Percentiles rank a stretch among this genome's conserved stretches.
Conservation (phyloP, 75 land plant genomes). For the Cupressus sempervirens region DNA sequence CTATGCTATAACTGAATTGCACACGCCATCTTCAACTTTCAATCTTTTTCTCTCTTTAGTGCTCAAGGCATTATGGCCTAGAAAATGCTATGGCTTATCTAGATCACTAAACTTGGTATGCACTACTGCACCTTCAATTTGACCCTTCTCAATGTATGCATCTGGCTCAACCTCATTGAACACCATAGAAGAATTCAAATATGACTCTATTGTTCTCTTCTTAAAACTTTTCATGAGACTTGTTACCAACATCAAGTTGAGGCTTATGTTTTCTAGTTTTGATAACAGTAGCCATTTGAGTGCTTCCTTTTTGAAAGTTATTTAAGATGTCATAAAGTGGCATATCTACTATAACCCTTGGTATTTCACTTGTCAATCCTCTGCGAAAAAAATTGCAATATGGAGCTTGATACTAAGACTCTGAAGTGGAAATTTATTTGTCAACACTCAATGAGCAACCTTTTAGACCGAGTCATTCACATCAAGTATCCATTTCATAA, state of each 20-base stretch:
- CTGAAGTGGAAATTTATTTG: too few relatives aligned
- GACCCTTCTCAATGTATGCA: constrained; percentile 40
- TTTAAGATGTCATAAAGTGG: constrained; percentile 95
- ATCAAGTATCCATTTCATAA: too few relatives aligned
- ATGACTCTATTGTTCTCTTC: constrained; percentile 12
- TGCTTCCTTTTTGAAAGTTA: constrained; percentile 97
- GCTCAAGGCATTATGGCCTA: constrained; percentile 14
- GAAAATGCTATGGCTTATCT: constrained; percentile 5
- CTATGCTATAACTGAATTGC: not conserved
- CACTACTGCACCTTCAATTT: constrained; percentile 6
- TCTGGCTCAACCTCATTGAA: constrained; percentile 18
- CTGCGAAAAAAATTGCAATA: too few relatives aligned
- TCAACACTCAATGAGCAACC: too few relatives aligned
- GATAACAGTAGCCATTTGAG: constrained; percentile 98
- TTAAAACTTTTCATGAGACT: constrained; percentile 19
- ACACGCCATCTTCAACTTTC: not conserved
- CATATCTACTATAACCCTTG: constrained; percentile 95
- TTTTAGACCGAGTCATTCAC: too few relatives aligned
- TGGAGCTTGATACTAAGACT: too few relatives aligned
- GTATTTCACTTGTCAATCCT: too few relatives aligned
- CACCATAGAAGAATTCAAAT: constrained; percentile 36
- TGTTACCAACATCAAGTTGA: constrained; percentile 13
- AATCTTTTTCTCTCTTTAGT: constrained; percentile 9
- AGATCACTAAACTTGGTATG: not conserved
- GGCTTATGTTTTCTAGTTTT: constrained; percentile 37